phyloP scores from a whole-genome alignment of 1,139 yeast genomes.

The Diutina neorugosa region DNA sequence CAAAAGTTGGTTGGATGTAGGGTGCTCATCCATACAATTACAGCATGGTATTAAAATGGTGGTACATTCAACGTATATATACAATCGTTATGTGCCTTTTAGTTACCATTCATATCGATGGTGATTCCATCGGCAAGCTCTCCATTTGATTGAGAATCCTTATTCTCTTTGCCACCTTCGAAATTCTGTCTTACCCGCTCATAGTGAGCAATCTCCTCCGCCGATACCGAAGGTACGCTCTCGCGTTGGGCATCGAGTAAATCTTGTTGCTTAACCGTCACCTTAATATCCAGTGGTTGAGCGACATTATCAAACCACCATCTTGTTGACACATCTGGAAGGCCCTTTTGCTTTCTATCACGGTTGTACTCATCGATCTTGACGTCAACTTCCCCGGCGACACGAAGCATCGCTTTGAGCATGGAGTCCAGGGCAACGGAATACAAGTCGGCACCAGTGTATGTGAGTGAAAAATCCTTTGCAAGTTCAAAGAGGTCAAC shows the following conservation, averaged over 20 bases:
- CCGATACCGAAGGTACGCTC: conserved; percentile 75
- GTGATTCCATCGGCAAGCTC: not conserved
- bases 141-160: not conserved
- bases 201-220: conserved; percentile 78
- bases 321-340: conserved; percentile 42
- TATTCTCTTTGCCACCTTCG: conserved; percentile 37
- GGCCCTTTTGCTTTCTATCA: conserved; percentile 14
- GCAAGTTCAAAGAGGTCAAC: conserved; percentile 58
- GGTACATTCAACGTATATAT: not conserved
- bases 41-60: not conserved
- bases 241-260: conserved; percentile 63
- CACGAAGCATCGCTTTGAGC: conserved; percentile 89
- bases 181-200: conserved; percentile 65
- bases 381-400: conserved; percentile 63
- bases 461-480: conserved; percentile 67
- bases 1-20: not conserved
- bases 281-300: conserved; percentile 51
- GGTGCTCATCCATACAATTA: not conserved
- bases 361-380: conserved; percentile 46
- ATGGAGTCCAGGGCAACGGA: conserved; percentile 92
- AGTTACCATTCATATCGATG: conserved; percentile 1
- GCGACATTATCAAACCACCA: conserved; percentile 93
- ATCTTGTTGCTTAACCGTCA: conserved; percentile 58
- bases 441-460: conserved; percentile 95
- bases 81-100: not conserved